phyloP scores from a whole-genome alignment of 148 eudicot species.

The Rhododendron ovatum region DNA sequence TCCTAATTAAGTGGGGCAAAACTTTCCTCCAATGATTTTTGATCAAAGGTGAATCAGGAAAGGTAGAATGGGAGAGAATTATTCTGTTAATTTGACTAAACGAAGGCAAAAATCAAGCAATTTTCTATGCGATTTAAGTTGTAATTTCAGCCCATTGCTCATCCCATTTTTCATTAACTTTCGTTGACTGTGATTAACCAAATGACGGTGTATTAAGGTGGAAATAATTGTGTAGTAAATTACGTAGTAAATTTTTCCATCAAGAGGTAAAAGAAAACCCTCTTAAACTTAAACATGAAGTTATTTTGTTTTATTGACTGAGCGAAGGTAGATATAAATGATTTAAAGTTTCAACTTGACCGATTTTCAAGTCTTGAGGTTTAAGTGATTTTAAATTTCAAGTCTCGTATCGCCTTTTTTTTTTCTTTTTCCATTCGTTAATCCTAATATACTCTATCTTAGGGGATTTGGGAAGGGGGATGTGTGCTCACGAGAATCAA shows the following conservation, averaged over 20 bases:
- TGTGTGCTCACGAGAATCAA: too few relatives aligned
- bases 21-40: background rate
- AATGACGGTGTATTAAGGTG: background rate
- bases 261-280: background rate
- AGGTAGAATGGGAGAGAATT: background rate
- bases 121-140: background rate
- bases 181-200: background rate
- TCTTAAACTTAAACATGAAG: background rate
- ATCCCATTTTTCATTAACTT: background rate
- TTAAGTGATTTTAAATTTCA: too few relatives aligned
- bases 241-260: too few relatives aligned
- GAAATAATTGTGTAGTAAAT: background rate
- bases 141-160: background rate
- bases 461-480: too few relatives aligned
- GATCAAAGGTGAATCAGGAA: background rate
- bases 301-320: background rate
- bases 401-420: too few relatives aligned
- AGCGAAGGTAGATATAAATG: background rate
- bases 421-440: too few relatives aligned
- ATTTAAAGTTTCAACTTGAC: too few relatives aligned
- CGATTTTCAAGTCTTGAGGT: too few relatives aligned
- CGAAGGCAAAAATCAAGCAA: background rate
- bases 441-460: too few relatives aligned
- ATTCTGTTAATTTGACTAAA: background rate
- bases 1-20: too few relatives aligned